Evolutionary conservation across 768 basidiomycete species (phyloP).

Genomic region (Fomitopsis pulvina): DNA sequence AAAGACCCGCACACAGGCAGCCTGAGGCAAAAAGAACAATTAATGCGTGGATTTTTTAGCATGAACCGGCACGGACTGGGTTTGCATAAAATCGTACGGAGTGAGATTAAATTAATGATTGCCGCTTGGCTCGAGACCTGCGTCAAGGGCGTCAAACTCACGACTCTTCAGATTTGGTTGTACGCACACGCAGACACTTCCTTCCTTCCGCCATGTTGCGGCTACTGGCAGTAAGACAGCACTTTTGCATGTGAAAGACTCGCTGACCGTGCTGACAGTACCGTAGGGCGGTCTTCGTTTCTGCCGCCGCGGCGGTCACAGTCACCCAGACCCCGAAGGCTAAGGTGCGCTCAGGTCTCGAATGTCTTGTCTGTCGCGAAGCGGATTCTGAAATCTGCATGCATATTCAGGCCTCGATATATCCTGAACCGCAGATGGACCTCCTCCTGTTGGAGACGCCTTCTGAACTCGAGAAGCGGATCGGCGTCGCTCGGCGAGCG

Average conservation of each 20-base stretch:
- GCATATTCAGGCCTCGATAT: conserved; percentile 71
- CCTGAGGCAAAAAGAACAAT: too few species aligned
- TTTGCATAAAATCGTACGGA: background rate
- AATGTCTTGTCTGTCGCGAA: background rate
- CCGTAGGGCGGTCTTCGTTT: conserved; percentile 8
- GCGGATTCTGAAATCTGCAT: background rate
- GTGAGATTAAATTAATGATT: too few species aligned
- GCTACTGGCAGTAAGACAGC: conserved; percentile 4
- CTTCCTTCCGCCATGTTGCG: conserved; percentile 4
- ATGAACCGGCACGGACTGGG: background rate
- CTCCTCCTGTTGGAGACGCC: conserved; percentile 69
- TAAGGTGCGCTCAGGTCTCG: conserved; percentile 12
- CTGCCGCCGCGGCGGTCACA: conserved; percentile 11
- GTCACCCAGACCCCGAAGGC: conserved; percentile 12
- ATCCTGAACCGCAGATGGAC: conserved; percentile 54
- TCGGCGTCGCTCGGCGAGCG: conserved; percentile 61
- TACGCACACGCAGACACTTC: background rate
- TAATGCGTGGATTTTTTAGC: too few species aligned
- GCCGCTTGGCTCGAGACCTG: too few species aligned
- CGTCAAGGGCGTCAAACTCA: too few species aligned
- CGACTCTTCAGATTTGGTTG: too few species aligned
- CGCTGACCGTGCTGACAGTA: conserved; percentile 6
- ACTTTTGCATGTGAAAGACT: background rate
- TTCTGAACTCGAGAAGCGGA: conserved; percentile 69
- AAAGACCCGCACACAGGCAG: too few species aligned